Base-by-base conservation (phyloP, 345 rosid genomes). In the Angophora floribunda region DNA sequence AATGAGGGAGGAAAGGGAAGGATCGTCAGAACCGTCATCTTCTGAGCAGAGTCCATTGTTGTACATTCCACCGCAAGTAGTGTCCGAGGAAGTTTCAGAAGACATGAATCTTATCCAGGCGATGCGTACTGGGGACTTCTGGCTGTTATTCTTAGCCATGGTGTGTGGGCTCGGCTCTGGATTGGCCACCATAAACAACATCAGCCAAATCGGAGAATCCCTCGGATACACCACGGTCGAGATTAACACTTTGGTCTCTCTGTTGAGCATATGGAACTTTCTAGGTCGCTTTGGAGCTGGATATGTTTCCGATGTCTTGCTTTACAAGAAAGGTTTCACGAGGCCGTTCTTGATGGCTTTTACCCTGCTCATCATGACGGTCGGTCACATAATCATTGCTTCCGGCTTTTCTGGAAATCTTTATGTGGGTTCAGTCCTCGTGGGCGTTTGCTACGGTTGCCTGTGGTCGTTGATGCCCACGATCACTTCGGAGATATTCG, bases 231-330 rank as follows among this genome's bases (percentile, higher is more conserved):
- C 94, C 8, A 90, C 92, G 10, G 57, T 86, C 30, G 98, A 95
- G 89, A 94, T 91, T 91, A 94, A 90, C 86, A 94, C 99, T 30
- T 52, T 97, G 88, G 98, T 97, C 87, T 90, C 99, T 30, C 90
- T 96, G 88, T 91, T 93, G 93, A 96, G 97, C 88, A 96, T 96
- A 93, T 97, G 99, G 99, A 96, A 96, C 87, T 96, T 96, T 89
- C 96, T 97, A 6, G 99, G 99, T 87, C 95, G 99, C 52, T 96
- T 97, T 52, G 97, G 97, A 70, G 99, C 93, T 14, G 99, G 99
- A 26, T 95, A 90, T 55, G 90, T 95, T 7, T 96, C 99, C 0
- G 99, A 97, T 90, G 88, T 92, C 50, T 88, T 97, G 90, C 92
- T 97, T 36, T 95, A 93, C 89, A 92, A 86, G 87, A 87, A 75